Conservation (phyloP, 2,329 filamentous ascomycete species). For the Cladosporium velox region DNA sequence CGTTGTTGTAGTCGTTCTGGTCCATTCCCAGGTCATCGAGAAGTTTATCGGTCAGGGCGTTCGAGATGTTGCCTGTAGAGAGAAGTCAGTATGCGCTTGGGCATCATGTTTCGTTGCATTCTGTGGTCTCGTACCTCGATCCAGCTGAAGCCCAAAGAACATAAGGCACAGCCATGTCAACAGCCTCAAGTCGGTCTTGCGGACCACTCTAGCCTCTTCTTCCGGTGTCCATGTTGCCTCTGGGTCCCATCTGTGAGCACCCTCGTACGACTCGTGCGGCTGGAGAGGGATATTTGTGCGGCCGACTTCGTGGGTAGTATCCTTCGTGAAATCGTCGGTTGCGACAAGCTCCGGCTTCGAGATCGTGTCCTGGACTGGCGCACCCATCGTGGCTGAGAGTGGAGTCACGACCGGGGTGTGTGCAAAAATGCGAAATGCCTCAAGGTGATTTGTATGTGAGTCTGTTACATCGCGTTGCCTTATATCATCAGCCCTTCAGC, state of each 20-base stretch:
- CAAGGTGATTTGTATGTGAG: not conserved
- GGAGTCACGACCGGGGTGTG: not conserved
- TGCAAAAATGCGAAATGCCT: not conserved
- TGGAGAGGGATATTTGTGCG: constrained; percentile 9
- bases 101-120: constrained; percentile 25
- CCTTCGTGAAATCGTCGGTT: constrained; percentile 6
- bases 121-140: constrained; percentile 38
- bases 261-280: constrained; percentile 59
- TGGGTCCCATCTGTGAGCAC: constrained; percentile 61
- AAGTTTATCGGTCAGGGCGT: constrained; percentile 36
- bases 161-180: constrained; percentile 56
- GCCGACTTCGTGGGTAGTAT: constrained; percentile 5
- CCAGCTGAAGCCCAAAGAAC: constrained; percentile 57
- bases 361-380: not conserved
- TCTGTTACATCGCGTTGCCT: not conserved
- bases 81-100: not conserved
- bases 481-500: constrained; percentile 3
- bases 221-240: constrained; percentile 56
- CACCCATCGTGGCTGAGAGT: constrained; percentile 9
- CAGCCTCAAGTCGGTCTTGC: constrained; percentile 52
- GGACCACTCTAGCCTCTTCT: constrained; percentile 50
- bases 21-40: constrained; percentile 49
- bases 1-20: constrained; percentile 53
- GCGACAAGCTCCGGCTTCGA: constrained; percentile 9
- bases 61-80: constrained; percentile 43